phyloP scores from a whole-genome alignment of 1,284 basidiomycete species.

The Fistulina hepatica region DNA sequence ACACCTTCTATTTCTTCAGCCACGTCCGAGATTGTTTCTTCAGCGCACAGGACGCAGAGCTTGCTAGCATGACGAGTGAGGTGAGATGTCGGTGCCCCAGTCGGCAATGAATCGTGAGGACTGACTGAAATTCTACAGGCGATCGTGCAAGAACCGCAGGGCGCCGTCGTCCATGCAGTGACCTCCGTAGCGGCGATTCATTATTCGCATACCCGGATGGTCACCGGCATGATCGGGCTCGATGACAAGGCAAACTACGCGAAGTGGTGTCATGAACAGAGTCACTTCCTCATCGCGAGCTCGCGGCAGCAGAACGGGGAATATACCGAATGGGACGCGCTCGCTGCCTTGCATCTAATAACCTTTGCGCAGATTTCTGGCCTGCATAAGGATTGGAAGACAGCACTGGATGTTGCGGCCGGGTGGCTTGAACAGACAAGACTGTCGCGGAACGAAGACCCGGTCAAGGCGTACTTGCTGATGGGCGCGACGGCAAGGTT shows the following conservation, averaged over 20 bases:
- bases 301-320: constrained; percentile 38
- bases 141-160: constrained; percentile 52
- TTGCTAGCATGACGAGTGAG: constrained; percentile 48
- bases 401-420: constrained; percentile 50
- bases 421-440: constrained; percentile 63
- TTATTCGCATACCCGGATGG: constrained; percentile 47
- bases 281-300: constrained; percentile 40
- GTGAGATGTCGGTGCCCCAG: constrained; percentile 29
- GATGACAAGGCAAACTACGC: constrained; percentile 44
- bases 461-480: constrained; percentile 40
- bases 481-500: constrained; percentile 43
- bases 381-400: constrained; percentile 53
- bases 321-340: constrained; percentile 55
- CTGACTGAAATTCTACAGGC: constrained; percentile 33
- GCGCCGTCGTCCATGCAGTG: constrained; percentile 57
- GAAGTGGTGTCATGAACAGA: constrained; percentile 55
- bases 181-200: constrained; percentile 68
- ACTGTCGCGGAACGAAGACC: constrained; percentile 50
- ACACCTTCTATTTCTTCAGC: constrained; percentile 58
- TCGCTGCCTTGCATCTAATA: constrained; percentile 64
- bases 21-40: constrained; percentile 51
- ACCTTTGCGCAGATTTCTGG: constrained; percentile 58
- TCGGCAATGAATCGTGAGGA: constrained; percentile 5
- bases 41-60: too few relatives aligned
- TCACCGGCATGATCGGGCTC: constrained; percentile 42